Base-by-base conservation (phyloP, 129 eudicot genomes). In the Solidago caesia region DNA sequence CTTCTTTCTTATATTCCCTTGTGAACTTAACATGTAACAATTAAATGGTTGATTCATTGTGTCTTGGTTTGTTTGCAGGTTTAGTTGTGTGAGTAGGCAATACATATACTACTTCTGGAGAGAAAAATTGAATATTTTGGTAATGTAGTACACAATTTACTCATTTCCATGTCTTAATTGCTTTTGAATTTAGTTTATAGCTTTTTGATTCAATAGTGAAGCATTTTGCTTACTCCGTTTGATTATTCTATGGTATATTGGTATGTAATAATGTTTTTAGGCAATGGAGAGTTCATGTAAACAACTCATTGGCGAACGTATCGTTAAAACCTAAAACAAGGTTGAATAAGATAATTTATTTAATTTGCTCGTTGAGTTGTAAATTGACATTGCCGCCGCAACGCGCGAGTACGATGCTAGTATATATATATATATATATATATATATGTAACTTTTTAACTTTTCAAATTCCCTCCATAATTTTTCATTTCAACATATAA, bases 41-140 rank as follows among this genome's bases (percentile, higher is more conserved):
- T 25, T 71, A 62, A 44, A 45, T 42, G 71, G 44, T 74, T 49
- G 52, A 62, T 57, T 63, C 4, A 5, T 58, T 21, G 52, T 49
- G 44, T n/a, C n/a, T 47, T 48, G 66, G 67, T 70, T 74, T 68
- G 53, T 60, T 75, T 83, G 87, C 97, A 94, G 98, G 85, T 94
- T 94, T 84, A 83, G 91, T 74, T 94, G 98, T 85, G 65, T 81
- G 75, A 78, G 90, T 85, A 90, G 98, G 85, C 89, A 84, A 72
- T 94, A 94, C 89, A 90, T 82, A 75, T 94, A 94, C 84, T 90
- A 88, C 70, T 94, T 94, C 74, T 94, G 98, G 98, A 78, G 83
- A 75, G 91, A 81, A 56, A 84, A 88, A 72, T 84, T 94, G 79
- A 73, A 90, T 78, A 77, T 85, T 76, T 47, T 44, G 87, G 98